Percentiles rank a stretch among this genome's conserved stretches.
Evolutionary conservation across 345 rosid genomes (phyloP).

Genomic region (Citrus cavaleriei): DNA sequence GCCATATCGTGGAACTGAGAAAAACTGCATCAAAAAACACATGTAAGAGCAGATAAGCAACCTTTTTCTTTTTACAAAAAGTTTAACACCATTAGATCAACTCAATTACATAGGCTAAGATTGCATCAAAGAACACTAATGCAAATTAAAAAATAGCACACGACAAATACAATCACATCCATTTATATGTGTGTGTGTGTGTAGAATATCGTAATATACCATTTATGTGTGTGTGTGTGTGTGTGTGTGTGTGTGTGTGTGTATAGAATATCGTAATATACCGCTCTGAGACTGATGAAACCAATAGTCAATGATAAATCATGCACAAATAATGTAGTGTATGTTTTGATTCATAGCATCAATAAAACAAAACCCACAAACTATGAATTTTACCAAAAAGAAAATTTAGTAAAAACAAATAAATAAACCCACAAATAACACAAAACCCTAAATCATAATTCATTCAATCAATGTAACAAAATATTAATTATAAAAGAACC

Average conservation of each 20-base stretch:
- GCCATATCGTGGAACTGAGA: conserved; percentile 53
- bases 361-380: background rate
- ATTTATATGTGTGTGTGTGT: too few relatives aligned
- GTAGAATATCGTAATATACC: background rate
- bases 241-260: too few relatives aligned
- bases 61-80: background rate
- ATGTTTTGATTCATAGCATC: background rate
- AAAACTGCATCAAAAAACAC: conserved; percentile 21
- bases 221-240: too few relatives aligned
- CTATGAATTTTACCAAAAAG: background rate
- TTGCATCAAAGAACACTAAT: background rate
- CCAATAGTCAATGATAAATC: background rate
- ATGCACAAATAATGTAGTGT: background rate
- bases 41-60: too few relatives aligned
- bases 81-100: background rate
- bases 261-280: background rate
- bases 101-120: background rate
- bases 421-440: background rate
- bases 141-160: background rate
- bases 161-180: background rate
- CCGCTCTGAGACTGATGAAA: background rate
- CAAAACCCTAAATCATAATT: background rate
- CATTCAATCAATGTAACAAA: background rate
- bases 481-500: background rate
- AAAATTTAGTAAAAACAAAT: background rate